Percentiles rank a stretch among this genome's conserved stretches.
Evolutionary conservation across 495 filamentous ascomycete species (phyloP).

Genomic region (Aspergillus indologenus): DNA sequence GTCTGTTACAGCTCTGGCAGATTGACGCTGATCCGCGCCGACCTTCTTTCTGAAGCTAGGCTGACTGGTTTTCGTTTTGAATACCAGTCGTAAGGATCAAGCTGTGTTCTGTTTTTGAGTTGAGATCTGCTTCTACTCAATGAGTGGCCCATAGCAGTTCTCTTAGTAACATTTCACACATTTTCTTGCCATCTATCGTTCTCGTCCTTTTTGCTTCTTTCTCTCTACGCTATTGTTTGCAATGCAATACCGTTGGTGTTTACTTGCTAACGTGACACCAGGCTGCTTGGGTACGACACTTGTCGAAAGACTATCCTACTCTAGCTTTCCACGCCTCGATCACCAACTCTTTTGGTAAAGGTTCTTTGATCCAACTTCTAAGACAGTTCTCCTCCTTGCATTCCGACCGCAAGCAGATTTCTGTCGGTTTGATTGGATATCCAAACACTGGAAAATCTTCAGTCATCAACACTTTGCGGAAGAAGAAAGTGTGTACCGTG

Average conservation of each 20-base stretch:
- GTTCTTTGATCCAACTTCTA: constrained; percentile 71
- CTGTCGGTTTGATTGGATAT: constrained; percentile 83
- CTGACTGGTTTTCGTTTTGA: constrained; percentile 83
- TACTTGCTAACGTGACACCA: constrained; percentile 48
- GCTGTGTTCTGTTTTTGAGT: constrained; percentile 81
- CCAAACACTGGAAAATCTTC: constrained; percentile 89
- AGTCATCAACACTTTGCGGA: constrained; percentile 87
- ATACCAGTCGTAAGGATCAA: constrained; percentile 52
- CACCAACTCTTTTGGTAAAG: constrained; percentile 88
- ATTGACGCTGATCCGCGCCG: constrained; percentile 73
- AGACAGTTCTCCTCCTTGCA: constrained; percentile 94
- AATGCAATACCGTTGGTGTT: constrained; percentile 20
- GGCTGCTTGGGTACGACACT: constrained; percentile 78
- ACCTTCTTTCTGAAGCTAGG: constrained; percentile 57
- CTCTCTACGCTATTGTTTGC: constrained; percentile 5
- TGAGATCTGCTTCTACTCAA: constrained; percentile 62
- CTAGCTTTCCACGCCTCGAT: constrained; percentile 90
- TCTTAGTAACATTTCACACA: constrained; percentile 99
- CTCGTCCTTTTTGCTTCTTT: constrained; percentile 13
- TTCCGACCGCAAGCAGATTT: constrained; percentile 86
- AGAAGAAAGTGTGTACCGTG: constrained; percentile 89
- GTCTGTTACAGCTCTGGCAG: constrained; percentile 99
- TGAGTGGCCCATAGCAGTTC: constrained; percentile 60
- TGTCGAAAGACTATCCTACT: constrained; percentile 86
- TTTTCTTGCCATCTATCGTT: constrained; percentile 27